Evolutionary conservation across 257 asterid species (phyloP).

Genomic region (Thymus quinquecostatus): DNA sequence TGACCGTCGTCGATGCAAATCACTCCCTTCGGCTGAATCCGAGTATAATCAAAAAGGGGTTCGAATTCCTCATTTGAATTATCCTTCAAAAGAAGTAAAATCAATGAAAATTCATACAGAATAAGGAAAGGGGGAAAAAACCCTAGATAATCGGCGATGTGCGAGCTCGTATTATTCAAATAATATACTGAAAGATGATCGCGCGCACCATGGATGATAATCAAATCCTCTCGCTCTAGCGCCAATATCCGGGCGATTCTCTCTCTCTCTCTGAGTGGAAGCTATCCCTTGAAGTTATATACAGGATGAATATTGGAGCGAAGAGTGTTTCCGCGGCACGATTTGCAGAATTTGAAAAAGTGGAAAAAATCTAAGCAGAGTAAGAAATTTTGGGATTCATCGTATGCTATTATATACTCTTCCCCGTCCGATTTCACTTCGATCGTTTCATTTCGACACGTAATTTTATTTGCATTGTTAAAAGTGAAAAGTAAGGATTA

Average conservation of each 20-base stretch:
- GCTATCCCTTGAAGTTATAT: background rate
- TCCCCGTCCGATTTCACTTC: no score
- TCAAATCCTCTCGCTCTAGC: background rate
- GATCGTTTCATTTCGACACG: no score
- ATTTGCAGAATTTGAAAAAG: background rate
- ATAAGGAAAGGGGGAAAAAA: conserved; percentile 7
- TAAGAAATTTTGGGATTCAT: background rate
- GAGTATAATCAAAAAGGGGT: conserved; percentile 90
- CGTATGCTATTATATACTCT: no score
- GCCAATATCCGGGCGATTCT: no score
- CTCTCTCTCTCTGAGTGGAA: no score
- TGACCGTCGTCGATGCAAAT: conserved; percentile 66
- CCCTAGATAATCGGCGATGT: conserved; percentile 27
- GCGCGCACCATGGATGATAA: conserved; percentile 37
- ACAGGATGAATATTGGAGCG: background rate
- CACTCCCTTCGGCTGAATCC: conserved; percentile 66
- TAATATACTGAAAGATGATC: conserved; percentile 14
- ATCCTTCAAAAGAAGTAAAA: conserved; percentile 40
- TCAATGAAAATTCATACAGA: conserved; percentile 10
- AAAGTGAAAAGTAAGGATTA: no score
- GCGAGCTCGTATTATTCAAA: background rate
- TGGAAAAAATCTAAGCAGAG: background rate
- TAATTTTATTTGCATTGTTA: no score
- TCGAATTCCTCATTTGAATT: conserved; percentile 79
- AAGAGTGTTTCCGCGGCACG: conserved; percentile 13